Evolutionary conservation across 2,329 filamentous ascomycete genomes (phyloP), one percentile per base, ranked within the genome.

Genomic region (Harringtonia aguacate): DNA sequence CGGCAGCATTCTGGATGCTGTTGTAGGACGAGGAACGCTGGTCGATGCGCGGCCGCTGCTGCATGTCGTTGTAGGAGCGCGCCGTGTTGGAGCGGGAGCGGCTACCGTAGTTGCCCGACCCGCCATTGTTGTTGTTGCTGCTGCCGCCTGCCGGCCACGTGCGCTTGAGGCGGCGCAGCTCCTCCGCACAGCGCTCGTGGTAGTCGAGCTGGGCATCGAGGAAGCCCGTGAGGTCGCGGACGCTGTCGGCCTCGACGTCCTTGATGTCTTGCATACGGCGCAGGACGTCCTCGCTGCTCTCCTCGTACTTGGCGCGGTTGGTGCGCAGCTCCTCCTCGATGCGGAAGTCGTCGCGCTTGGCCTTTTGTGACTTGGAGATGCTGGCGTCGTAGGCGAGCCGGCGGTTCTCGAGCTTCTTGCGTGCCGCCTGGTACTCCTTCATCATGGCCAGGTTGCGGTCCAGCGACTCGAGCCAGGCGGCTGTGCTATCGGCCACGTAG

Each of bases 191-290:
- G 48, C 84, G 81, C 60, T 97, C 90, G 60, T 95, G 85, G 65
- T 92, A 95, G 50, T 84, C 82, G 46, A 97, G 72, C 65, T 97
- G 85, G 34, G 86, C 84, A 49, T 97, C 89, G 41, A 97, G 67
- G 60, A 97, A 94, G 17, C 77, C 69, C 4, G 79, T 80, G 45
- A 97, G 68, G 57, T 95, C 87, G 39, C 75, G 72, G 35, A 95
- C 77, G 56, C 81, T 87, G 50, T 97, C 90, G 36, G 71, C 73
- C 63, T 97, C 90, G 20, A 86, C 77, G 56, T 95, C 89, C 66
- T 92, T 90, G 66, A 97, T 94, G 58, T 97, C 90, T 63, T 94
- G 79, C 92, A 97, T 97, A 44, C 90, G 77, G 47, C 90, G 79
- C 54, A 82, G 75, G 44, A 97, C 89, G 56, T 97, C 90, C 58